Base-by-base conservation (phyloP, 495 filamentous ascomycete genomes). In the Aspergillus cristatus region DNA sequence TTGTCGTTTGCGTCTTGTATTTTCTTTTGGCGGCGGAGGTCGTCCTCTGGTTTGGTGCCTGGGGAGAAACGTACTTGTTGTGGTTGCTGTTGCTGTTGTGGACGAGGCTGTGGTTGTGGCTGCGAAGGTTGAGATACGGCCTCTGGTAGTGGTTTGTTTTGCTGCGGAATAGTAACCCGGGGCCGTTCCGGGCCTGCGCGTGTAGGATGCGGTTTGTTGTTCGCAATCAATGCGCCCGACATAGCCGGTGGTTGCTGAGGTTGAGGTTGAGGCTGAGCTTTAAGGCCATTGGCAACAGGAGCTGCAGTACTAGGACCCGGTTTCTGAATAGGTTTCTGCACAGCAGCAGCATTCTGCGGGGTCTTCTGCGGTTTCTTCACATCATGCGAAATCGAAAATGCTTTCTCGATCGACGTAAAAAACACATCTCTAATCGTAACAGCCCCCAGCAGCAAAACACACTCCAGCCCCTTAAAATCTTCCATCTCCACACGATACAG, bases 381-480 rank as follows among this genome's bases (percentile, higher is more conserved):
- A 10, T 54, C 43, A 5, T 75, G 70, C n/a, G 63, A 60, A 24
- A 94, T 71, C 53, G 94, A 91, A 65, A 97, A 98, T 0, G 76
- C 62, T 45, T 90, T 79, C 25, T 69, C 69, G 34, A 78, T 70
- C 11, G 76, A 62, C 18, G 64, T 63, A 42, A 91, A 81, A 62
- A 81, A 96, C 13, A 96, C 72, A 43, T 97, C 91, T 16, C 82
- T 78, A 45, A 97, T 93, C 7, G 88, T 84, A 28, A 83, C 76
- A 1, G 87, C 82, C 17, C 79, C 70, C 3, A 98, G 67, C n/a
- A 98, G 53, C 3, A 97, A 56, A 0, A 90, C 84, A 1, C 97
- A 71, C 59, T 98, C 91, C 5, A 97, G 65, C 2, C 91, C 91
- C 58, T 97, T 98, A 40, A 81, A 76, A 58, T 98, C 91, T 55